Evolutionary conservation across 352 stramenopile species (phyloP).

Genomic region (Globisporangium megalacanthum): DNA sequence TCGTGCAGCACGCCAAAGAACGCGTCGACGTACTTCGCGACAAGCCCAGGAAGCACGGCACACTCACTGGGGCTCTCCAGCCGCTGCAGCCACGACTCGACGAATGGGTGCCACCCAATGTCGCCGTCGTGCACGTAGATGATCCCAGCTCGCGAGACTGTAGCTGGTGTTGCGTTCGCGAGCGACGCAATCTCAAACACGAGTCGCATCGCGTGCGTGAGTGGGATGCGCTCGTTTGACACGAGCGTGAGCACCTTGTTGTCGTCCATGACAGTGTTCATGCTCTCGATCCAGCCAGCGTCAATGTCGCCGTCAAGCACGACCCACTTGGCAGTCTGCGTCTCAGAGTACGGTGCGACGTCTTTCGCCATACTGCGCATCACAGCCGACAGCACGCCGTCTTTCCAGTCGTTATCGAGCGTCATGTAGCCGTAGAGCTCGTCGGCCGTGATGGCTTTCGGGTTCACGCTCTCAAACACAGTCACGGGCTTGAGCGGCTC

Average conservation of each 20-base stretch:
- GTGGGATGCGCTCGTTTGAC: constrained; percentile 95
- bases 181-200: constrained; percentile 97
- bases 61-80: constrained; percentile 80
- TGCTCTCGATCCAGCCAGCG: constrained; percentile 93
- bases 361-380: constrained; percentile 98
- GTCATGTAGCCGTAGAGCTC: constrained; percentile 96
- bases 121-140: constrained; percentile 94
- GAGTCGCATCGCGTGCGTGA: constrained; percentile 95
- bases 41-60: constrained; percentile 81
- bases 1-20: constrained; percentile 69
- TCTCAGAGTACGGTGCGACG: constrained; percentile 70
- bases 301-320: constrained; percentile 95
- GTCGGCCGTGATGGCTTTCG: constrained; percentile 91
- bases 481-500: constrained; percentile 86
- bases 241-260: constrained; percentile 96
- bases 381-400: constrained; percentile 94
- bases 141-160: constrained; percentile 95
- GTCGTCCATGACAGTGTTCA: constrained; percentile 91
- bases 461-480: constrained; percentile 94
- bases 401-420: constrained; percentile 97
- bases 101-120: constrained; percentile 92
- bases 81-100: constrained; percentile 91
- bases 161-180: constrained; percentile 94
- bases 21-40: constrained; percentile 92
- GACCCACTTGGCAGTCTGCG: constrained; percentile 88